A percentile compares a stretch with the other conserved stretches of the same genome.
Conservation (phyloP, 2,329 filamentous ascomycete species). For the Lasiodiplodia gonubiensis region DNA sequence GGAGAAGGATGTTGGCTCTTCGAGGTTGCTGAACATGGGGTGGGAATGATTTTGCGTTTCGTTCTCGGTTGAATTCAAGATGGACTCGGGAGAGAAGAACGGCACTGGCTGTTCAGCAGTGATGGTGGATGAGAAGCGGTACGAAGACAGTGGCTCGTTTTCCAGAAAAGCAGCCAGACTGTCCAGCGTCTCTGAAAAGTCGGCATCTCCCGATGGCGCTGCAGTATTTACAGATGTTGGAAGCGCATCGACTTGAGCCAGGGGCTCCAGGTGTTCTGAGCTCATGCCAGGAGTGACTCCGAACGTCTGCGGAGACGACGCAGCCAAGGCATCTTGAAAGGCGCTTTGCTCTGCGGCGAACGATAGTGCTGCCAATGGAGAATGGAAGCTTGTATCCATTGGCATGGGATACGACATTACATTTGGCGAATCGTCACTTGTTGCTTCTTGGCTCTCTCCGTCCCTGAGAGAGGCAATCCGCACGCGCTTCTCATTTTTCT, state of each 20-base stretch:
- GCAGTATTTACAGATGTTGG: conserved; percentile 30
- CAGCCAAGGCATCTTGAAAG: conserved; percentile 13
- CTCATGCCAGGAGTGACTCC: not conserved
- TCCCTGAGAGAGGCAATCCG: not conserved
- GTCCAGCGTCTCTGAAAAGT: conserved; percentile 42
- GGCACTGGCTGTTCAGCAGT: conserved; percentile 50
- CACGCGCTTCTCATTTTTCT: conserved; percentile 3
- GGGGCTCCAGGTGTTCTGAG: not conserved
- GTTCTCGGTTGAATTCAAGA: conserved; percentile 40
- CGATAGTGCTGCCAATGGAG: conserved; percentile 1
- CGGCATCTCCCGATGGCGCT: conserved; percentile 13
- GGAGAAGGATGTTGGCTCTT: conserved; percentile 43
- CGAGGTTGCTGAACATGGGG: conserved; percentile 31
- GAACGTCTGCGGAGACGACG: not conserved
- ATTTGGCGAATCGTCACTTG: not conserved
- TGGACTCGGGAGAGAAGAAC: conserved; percentile 49
- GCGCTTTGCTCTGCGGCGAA: conserved; percentile 17
- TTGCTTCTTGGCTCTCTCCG: not conserved
- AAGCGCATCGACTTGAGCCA: not conserved
- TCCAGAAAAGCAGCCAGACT: conserved; percentile 48
- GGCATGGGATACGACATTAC: not conserved
- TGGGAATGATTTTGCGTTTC: conserved; percentile 30
- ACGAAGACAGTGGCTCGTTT: conserved; percentile 45
- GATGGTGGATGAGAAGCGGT: conserved; percentile 48
- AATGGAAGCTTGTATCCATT: conserved; percentile 12